Evolutionary conservation across 2,329 filamentous ascomycete genomes (phyloP), one percentile per base, ranked within the genome.

Genomic region (Purpureocillium lavendulum): DNA sequence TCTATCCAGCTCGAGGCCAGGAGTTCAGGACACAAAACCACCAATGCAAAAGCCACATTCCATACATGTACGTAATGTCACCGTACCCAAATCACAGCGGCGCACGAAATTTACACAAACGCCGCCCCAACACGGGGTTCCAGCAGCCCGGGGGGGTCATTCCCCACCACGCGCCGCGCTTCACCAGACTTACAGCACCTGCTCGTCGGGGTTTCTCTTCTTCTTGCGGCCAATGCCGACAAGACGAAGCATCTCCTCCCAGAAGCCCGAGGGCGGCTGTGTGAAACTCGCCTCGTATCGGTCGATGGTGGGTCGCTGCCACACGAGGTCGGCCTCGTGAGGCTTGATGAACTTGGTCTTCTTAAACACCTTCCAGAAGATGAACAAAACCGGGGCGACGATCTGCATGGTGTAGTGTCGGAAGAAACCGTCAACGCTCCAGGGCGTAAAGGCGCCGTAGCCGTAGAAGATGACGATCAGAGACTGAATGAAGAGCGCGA

Each of bases 321-420:
- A 75, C 32, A 77, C 61, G 13, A 82, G 63, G 50, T 82, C 77
- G 3, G 70, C 68, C 51, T 83, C 71, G 5, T 64, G 53, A 0
- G 78, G 62, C 3, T 60, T 59, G 14, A 79, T 62, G 38, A 73
- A 62, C 43, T 67, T 68, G 2, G 80, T 84, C 41, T 64, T 65
- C 62, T 79, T 76, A 54, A 77, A 15, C 1, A 84, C 7, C 60
- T 85, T 86, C 77, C 78, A 86, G 49, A 66, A 65, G 15, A 70
- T 38, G 53, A 72, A 82, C 21, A 77, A 59, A 29, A 75, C 52
- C 7, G 70, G 67, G 0, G 70, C 68, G 17, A 80, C 54, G 12
- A 77, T 57, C 43, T 73, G 61, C 71, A 78, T 76, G 21, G 70
- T 71, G 57, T 79, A 79, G 61, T 73, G 73, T 14, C 65, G 58